These are phyloP conservation scores for Neospermospora avenae DNA, from an alignment of 2,329 filamentous ascomycete genomes.

Conservation along the genomic window DNA sequence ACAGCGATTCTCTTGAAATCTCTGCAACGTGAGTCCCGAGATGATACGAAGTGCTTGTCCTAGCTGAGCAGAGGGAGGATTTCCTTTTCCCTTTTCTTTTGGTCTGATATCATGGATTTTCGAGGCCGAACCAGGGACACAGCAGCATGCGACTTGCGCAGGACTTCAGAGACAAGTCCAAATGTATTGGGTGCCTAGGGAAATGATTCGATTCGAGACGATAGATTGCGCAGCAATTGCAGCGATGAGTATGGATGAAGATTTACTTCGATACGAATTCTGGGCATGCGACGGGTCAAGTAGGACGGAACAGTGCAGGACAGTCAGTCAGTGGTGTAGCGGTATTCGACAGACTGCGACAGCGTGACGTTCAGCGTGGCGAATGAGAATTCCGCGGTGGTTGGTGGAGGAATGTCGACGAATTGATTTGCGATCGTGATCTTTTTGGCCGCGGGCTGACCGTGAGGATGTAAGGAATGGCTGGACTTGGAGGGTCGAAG, in stretches of 20 bases:
- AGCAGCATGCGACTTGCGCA: not conserved
- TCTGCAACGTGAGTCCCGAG: not conserved
- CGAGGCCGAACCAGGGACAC: not conserved
- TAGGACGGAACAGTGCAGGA: not conserved
- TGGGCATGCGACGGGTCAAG: conserved; percentile 1
- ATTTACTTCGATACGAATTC: conserved; percentile 2
- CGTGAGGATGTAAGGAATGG: not conserved
- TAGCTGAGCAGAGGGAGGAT: not conserved
- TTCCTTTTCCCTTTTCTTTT: not conserved
- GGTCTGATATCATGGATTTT: not conserved
- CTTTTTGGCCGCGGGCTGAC: not conserved
- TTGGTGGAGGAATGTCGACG: not conserved
- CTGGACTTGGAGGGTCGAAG: not conserved
- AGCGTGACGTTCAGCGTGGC: conserved; percentile 16
- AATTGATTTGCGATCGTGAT: not conserved
- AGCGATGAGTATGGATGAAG: not conserved
- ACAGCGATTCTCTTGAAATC: not conserved
- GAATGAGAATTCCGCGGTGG: not conserved
- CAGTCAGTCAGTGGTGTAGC: not conserved
- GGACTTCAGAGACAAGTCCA: not conserved
- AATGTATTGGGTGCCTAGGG: not conserved
- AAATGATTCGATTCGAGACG: not conserved
- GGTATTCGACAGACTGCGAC: not conserved
- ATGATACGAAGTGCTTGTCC: not conserved
- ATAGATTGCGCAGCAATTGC: not conserved